Base-by-base conservation (phyloP, 495 filamentous ascomycete species). In the Zalerion maritima region DNA sequence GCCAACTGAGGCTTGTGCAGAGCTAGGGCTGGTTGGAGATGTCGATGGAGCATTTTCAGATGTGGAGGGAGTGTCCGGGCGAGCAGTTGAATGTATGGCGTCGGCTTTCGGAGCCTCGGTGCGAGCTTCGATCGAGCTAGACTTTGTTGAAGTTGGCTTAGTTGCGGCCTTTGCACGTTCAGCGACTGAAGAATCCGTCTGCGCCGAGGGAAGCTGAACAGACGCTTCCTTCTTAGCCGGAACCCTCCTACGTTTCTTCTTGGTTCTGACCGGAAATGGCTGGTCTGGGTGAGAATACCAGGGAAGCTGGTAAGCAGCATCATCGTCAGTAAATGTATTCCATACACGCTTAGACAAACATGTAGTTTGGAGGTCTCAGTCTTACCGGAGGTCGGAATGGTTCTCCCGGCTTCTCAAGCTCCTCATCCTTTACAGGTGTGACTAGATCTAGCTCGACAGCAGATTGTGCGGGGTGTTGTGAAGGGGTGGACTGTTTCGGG, bases 271-370 rank as follows among this genome's bases (percentile, higher is more conserved):
- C 15, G 85, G 82, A 46, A 89, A 92, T 3, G 67, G 48, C 10
- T 52, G 39, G 14, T 78, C 72, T 2, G 75, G 71, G 18, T 64
- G 60, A 15, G 84, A 92, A n/a, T 75, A 59, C 84, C 84, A 92
- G 7, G 85, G 85, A 2, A 94, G 57, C 73, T 81, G 41, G 14
- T 36, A 13, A 19, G 29, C 12, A 16, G 22, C 38, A 10, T 43
- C 35, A 30, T 16, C 32, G 22, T 21, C 26, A 21, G 24, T 14
- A n/a, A 3, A 23, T 11, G 27, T 21, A 10, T 11, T 23, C 8
- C 7, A 7, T 23, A 23, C 21, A 7, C 11, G 21, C 21, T 23
- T 11, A 11, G 21, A 23, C 8, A 23, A 11, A 23, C 11, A 7
- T 11, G 7, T 23, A n/a, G n/a, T n/a, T n/a, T n/a, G n/a, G n/a